Percentiles rank a stretch among this genome's conserved stretches.
These are phyloP conservation scores for Trichoderma sp. DNA, from an alignment of 2,329 filamentous ascomycete genomes.

Conservation along the genomic window DNA sequence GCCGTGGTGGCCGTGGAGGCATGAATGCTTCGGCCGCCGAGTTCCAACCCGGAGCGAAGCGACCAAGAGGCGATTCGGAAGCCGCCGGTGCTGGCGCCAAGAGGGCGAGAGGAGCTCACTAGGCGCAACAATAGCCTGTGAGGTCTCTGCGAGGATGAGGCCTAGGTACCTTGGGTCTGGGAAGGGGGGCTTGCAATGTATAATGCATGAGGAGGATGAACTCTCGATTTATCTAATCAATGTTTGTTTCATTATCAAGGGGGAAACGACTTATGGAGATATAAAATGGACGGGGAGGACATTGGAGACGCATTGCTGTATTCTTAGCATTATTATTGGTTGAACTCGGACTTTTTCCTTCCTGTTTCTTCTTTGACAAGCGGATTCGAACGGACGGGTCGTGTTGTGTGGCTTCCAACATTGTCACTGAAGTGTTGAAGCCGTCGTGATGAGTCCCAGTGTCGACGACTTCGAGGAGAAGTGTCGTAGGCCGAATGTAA, in stretches of 20 bases:
- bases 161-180: neutral
- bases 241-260: constrained; percentile 9
- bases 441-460: too few relatives aligned
- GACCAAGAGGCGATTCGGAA: constrained; percentile 57
- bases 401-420: too few relatives aligned
- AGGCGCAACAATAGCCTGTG: constrained; percentile 20
- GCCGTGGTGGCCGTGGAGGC: constrained; percentile 45
- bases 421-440: too few relatives aligned
- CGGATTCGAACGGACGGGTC: too few relatives aligned
- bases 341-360: constrained; percentile 3
- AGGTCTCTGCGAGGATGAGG: neutral
- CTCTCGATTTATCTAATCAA: constrained; percentile 15
- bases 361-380: neutral
- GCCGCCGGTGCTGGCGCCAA: constrained; percentile 46
- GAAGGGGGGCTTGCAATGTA: constrained; percentile 10
- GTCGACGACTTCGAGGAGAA: neutral
- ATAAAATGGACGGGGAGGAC: constrained; percentile 22
- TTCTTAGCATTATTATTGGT: constrained; percentile 24
- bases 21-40: constrained; percentile 58
- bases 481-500: neutral
- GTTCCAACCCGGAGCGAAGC: constrained; percentile 61
- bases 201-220: constrained; percentile 24
- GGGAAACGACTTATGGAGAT: constrained; percentile 7
- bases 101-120: constrained; percentile 47
- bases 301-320: constrained; percentile 22